A percentile compares a stretch with the other conserved stretches of the same genome.
phyloP scores from a whole-genome alignment of 2,329 filamentous ascomycete species.

The Phyllachora maydis region DNA sequence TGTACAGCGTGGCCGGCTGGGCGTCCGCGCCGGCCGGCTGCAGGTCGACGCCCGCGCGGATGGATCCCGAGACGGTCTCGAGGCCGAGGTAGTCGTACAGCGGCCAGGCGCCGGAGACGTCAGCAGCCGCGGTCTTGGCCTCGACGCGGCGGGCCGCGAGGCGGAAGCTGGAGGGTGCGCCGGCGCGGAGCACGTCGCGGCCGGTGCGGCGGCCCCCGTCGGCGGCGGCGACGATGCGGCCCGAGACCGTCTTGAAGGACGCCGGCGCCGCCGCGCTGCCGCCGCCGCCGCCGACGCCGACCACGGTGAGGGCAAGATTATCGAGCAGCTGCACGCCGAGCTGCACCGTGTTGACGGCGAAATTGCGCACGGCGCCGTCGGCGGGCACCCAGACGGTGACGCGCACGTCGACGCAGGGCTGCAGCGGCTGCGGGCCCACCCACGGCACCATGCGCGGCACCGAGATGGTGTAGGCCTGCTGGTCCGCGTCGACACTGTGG shows the following conservation, averaged over 20 bases:
- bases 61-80: slow-evolving; percentile 19
- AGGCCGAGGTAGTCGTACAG: slow-evolving; percentile 25
- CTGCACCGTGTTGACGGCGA: slow-evolving; percentile 15
- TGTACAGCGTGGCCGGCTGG: slow-evolving; percentile 17
- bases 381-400: slow-evolving; percentile 24
- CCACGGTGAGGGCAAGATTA: slow-evolving; percentile 16
- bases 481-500: slow-evolving; percentile 11
- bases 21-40: slow-evolving; percentile 15
- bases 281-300: too few species aligned
- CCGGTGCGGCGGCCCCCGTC: slow-evolving; percentile 7
- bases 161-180: slow-evolving; percentile 14
- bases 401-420: slow-evolving; percentile 25
- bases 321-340: slow-evolving; percentile 18
- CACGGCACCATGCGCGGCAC: slow-evolving; percentile 15
- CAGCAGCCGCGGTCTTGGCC: slow-evolving; percentile 19
- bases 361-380: slow-evolving; percentile 13
- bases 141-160: slow-evolving; percentile 20
- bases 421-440: slow-evolving; percentile 4
- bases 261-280: slow-evolving; percentile 8
- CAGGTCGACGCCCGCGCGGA: slow-evolving; percentile 18
- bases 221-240: slow-evolving; percentile 16
- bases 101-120: slow-evolving; percentile 25
- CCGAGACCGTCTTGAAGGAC: slow-evolving; percentile 14
- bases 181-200: slow-evolving; percentile 8
- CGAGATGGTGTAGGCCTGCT: slow-evolving; percentile 17